Evolutionary conservation across 2,329 filamentous ascomycete species (phyloP).

Genomic region (Sporothrix protearum): DNA sequence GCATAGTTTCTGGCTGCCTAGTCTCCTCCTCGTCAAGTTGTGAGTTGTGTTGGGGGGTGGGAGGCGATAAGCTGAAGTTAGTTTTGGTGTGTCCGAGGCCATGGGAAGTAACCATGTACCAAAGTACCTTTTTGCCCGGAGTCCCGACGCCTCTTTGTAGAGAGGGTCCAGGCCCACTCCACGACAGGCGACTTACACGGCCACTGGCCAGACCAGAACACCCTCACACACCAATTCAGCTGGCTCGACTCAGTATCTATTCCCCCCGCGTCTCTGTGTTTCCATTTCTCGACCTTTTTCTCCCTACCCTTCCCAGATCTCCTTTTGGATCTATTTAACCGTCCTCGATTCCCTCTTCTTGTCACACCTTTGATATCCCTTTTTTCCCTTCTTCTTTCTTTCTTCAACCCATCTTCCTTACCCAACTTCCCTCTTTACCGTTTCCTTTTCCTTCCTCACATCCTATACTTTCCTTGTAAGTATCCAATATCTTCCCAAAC

Average conservation of each 20-base stretch:
- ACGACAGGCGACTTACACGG: not conserved
- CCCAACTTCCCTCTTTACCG: not conserved
- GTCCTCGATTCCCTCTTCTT: not conserved
- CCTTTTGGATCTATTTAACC: slow-evolving; percentile 17
- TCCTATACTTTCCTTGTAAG: not conserved
- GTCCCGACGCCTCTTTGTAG: not conserved
- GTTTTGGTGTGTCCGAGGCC: not conserved
- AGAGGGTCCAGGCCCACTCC: not conserved
- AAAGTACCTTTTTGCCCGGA: slow-evolving; percentile 12
- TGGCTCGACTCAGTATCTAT: not conserved
- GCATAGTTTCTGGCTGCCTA: slow-evolving; percentile 16
- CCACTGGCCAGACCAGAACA: not conserved
- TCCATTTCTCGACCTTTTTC: not conserved
- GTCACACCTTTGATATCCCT: not conserved
- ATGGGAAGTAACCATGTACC: not conserved
- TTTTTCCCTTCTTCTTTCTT: not conserved
- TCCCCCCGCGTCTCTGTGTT: not conserved
- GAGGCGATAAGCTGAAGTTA: slow-evolving; percentile 10
- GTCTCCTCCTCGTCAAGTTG: slow-evolving; percentile 6
- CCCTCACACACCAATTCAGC: not conserved
- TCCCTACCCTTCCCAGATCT: not conserved
- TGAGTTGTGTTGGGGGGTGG: not conserved
- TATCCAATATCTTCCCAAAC: not conserved
- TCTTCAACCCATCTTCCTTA: slow-evolving; percentile 1
- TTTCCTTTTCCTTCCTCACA: not conserved